Percentiles rank a stretch among this genome's conserved stretches.
These are phyloP conservation scores for Salix brachista DNA, from an alignment of 345 rosid species.

Conservation along the genomic window DNA sequence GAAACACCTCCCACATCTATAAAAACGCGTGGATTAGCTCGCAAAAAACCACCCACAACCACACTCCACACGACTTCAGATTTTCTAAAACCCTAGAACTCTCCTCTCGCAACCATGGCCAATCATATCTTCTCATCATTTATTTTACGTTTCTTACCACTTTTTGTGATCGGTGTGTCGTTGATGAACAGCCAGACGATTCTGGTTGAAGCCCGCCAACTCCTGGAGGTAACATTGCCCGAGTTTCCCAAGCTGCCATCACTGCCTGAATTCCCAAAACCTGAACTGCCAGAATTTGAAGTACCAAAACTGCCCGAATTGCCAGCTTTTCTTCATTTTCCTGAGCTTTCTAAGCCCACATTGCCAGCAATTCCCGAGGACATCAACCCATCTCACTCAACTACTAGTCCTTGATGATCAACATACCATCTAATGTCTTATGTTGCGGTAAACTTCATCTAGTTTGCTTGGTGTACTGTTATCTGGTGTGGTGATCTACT, in stretches of 20 bases:
- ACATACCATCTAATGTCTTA: not conserved
- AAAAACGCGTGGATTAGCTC: not conserved
- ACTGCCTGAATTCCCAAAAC: too few species aligned
- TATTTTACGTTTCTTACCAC: too few species aligned
- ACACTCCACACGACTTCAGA: too few species aligned
- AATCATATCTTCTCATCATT: too few species aligned
- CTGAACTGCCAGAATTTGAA: not conserved
- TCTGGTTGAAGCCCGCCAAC: too few species aligned
- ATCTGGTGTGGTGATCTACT: not conserved
- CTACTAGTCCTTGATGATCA: slow-evolving; percentile 5
- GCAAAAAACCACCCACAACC: too few species aligned
- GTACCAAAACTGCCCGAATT: not conserved
- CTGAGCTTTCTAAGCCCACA: not conserved
- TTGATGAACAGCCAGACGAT: too few species aligned
- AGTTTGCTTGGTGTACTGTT: not conserved
- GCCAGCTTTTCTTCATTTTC: not conserved
- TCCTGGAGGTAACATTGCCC: too few species aligned
- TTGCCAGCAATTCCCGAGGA: slow-evolving; percentile 20
- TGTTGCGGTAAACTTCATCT: not conserved
- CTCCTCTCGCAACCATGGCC: too few species aligned
- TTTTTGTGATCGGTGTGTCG: too few species aligned
- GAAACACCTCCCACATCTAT: not conserved
- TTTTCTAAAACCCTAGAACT: too few species aligned
- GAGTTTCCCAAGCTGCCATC: too few species aligned
- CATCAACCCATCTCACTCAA: not conserved